Evolutionary conservation across 371 early-diverging fungal species (phyloP).

Genomic region (Mucor sp.): DNA sequence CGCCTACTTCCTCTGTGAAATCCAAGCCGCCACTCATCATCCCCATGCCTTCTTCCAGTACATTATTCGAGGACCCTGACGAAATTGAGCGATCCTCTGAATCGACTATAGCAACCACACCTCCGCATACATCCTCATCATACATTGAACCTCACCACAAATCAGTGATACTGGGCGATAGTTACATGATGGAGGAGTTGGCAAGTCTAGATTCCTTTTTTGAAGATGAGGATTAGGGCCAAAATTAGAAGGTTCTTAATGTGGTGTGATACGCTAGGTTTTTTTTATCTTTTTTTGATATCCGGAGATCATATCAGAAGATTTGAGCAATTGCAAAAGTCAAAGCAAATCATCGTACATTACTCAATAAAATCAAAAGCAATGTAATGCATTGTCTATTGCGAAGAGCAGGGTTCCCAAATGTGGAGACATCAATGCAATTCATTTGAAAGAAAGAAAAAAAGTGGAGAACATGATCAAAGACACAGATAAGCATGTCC

Average conservation of each 20-base stretch:
- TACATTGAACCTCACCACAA: not conserved
- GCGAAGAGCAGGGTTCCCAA: not conserved
- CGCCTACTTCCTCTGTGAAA: conserved; percentile 12
- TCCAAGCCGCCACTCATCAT: conserved; percentile 16
- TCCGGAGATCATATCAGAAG: not conserved
- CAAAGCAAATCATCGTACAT: not conserved
- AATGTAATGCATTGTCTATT: not conserved
- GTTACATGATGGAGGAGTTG: conserved; percentile 15
- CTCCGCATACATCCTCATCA: conserved; percentile 3
- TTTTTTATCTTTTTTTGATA: not conserved
- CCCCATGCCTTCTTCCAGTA: conserved; percentile 38
- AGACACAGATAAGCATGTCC: not conserved
- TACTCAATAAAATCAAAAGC: not conserved
- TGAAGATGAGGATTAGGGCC: conserved; percentile 31
- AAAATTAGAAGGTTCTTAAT: not conserved
- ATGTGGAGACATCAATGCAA: not conserved
- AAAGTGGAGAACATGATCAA: not conserved
- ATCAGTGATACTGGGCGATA: not conserved
- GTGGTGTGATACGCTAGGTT: not conserved
- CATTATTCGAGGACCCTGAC: conserved; percentile 48
- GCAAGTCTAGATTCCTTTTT: conserved; percentile 46
- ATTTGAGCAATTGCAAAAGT: not conserved
- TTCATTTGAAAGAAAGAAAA: not conserved
- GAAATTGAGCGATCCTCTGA: conserved; percentile 12
- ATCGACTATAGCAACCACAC: conserved; percentile 8